These are phyloP conservation scores for Blepharisma stoltei DNA, from an alignment of 73 alveolate genomes.

Conservation along the genomic window DNA sequence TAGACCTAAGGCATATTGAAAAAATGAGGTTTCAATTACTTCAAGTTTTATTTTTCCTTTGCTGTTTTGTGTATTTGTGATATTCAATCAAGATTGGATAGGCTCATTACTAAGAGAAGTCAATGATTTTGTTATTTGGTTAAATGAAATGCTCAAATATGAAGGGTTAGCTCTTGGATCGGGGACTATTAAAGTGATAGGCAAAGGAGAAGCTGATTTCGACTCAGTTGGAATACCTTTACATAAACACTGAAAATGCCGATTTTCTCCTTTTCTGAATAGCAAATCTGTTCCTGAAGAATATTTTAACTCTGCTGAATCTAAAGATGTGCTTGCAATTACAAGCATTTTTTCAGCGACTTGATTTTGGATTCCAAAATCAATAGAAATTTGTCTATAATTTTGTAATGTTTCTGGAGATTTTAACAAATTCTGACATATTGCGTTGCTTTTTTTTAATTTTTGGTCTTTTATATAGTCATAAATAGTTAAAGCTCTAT, in stretches of 20 bases:
- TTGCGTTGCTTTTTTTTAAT: not conserved
- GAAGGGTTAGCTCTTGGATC: not conserved
- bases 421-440: not conserved
- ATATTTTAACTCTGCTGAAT: not conserved
- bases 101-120: not conserved
- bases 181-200: constrained; percentile 2
- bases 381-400: constrained; percentile 22
- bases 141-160: not conserved
- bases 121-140: not conserved
- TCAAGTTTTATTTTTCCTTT: not conserved
- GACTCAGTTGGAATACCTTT: not conserved
- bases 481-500: not conserved
- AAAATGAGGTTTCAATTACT: not conserved
- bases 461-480: not conserved
- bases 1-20: constrained; percentile 9
- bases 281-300: not conserved
- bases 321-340: not conserved
- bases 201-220: not conserved
- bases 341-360: not conserved
- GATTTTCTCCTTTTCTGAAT: not conserved
- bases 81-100: not conserved
- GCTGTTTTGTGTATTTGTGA: not conserved
- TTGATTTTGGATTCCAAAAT: constrained; percentile 25
- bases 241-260: not conserved
- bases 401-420: constrained; percentile 2